Base-by-base conservation (phyloP, 345 rosid species). In the Balakata baccata region DNA sequence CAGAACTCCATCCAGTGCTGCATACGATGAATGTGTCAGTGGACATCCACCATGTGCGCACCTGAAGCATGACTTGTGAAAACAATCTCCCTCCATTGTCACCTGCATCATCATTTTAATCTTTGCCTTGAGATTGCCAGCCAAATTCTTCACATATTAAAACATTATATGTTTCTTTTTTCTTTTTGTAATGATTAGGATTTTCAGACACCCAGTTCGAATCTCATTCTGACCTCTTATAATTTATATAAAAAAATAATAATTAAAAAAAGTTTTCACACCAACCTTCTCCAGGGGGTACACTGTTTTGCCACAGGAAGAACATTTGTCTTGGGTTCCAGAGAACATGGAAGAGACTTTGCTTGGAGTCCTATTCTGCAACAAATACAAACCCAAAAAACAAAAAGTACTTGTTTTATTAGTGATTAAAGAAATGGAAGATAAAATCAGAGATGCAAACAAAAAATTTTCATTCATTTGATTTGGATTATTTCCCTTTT, bases 41-140 rank as follows among this genome's bases (percentile, higher is more conserved):
- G 88, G 64, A 75, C 94, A 92, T 7, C 98, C 91, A 16, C 94
- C 96, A 59, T 85, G 92, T 11, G 93, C 87, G 65, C 98, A 92
- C 71, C 84, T 88, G 89, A 92, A 92, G 84, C 98, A 92, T 70
- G 93, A 78, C 86, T 89, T 92, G 90, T 92, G 98, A 81, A 85
- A 92, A 54, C 84, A 82, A 72, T 92, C 96, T 76, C 87, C 92
- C 83, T 92, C 98, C 86, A 92, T 71, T 3, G 91, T 89, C 83
- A 92, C 89, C 97, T 92, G 77, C 60, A 66, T 37, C 20, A 59
- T 25, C 64, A 38, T 45, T 8, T 53, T 10, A 9, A 11, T 47
- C 47, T 10, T 43, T 43, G 10, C 10, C 47, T 43, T 10, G 10
- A 7, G 10, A 43, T 43, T 43, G 10, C 47, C 47, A 43, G 1